Conservation (phyloP, 345 rosid genomes). For the Xanthoceras sorbifolium region DNA sequence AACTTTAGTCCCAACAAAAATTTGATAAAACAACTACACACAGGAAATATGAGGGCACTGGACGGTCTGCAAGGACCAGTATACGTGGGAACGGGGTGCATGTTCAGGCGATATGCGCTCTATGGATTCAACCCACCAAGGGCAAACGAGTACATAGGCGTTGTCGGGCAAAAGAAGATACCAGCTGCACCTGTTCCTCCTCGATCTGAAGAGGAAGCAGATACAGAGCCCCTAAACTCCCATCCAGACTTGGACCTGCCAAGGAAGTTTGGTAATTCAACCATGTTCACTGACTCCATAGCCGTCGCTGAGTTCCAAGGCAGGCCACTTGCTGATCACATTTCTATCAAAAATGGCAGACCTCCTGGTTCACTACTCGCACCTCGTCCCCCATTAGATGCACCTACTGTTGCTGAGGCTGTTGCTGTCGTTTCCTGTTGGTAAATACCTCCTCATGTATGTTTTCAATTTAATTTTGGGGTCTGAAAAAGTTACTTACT, state of each 20-base stretch:
- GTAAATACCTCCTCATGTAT: conserved; percentile 32
- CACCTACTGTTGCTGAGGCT: conserved; percentile 97
- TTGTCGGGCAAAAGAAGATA: conserved; percentile 65
- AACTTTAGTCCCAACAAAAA: background rate
- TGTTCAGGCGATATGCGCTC: conserved; percentile 88
- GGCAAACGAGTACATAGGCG: conserved; percentile 71
- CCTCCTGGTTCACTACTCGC: conserved; percentile 84
- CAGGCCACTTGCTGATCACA: conserved; percentile 90
- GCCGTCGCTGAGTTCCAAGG: conserved; percentile 88
- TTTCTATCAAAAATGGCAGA: conserved; percentile 87
- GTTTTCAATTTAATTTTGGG: background rate
- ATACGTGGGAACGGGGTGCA: conserved; percentile 92
- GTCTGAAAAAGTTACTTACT: background rate
- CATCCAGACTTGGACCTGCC: conserved; percentile 84
- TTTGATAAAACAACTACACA: background rate
- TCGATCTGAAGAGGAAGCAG: conserved; percentile 47
- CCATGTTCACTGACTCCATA: conserved; percentile 70
- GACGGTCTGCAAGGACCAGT: conserved; percentile 96
- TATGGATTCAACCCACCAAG: conserved; percentile 96
- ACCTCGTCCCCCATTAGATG: conserved; percentile 86
- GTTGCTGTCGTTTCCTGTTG: conserved; percentile 95
- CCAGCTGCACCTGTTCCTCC: conserved; percentile 37
- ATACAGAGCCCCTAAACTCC: conserved; percentile 58
- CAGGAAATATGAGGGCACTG: conserved; percentile 94
- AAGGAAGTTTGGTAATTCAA: conserved; percentile 71